A percentile compares a stretch with the other conserved stretches of the same genome.
phyloP scores from a whole-genome alignment of 768 basidiomycete species.

The Boletus sensibilis region DNA sequence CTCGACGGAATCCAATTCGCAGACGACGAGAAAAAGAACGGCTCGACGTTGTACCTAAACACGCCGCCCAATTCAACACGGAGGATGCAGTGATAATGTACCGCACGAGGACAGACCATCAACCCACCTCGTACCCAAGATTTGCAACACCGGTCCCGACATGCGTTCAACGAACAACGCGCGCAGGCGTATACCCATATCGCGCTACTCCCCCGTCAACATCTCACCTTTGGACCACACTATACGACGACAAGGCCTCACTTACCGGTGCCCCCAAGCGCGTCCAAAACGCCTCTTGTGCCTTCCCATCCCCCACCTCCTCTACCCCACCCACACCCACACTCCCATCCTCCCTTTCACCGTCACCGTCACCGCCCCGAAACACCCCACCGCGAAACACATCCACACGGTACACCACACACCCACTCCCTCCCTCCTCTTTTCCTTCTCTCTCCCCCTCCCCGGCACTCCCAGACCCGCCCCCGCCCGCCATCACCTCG shows the following conservation, averaged over 20 bases:
- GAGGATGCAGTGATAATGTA: too few relatives aligned
- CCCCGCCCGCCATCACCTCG: background rate
- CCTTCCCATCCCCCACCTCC: too few relatives aligned
- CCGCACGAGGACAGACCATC: background rate
- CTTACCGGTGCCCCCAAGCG: conserved; percentile 33
- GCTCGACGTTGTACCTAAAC: conserved; percentile 36
- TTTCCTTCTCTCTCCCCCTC: too few relatives aligned
- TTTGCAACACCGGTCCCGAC: conserved; percentile 32
- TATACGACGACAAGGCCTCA: background rate
- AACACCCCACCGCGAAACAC: background rate
- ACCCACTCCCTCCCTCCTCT: too few relatives aligned
- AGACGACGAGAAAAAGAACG: conserved; percentile 39
- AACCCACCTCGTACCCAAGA: conserved; percentile 35
- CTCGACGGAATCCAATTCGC: conserved; percentile 60
- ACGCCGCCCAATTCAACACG: background rate
- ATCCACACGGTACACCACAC: background rate
- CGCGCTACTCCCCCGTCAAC: conserved; percentile 2
- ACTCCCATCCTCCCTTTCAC: too few relatives aligned
- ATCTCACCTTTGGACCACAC: background rate
- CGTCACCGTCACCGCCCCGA: conserved; percentile 12
- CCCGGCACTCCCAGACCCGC: background rate
- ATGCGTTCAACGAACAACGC: conserved; percentile 33
- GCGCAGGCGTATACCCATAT: conserved; percentile 19
- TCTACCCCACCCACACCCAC: too few relatives aligned
- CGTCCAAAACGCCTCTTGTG: conserved; percentile 31